phyloP scores from a whole-genome alignment of 768 basidiomycete species.

The Chlorophyllum brunneum region DNA sequence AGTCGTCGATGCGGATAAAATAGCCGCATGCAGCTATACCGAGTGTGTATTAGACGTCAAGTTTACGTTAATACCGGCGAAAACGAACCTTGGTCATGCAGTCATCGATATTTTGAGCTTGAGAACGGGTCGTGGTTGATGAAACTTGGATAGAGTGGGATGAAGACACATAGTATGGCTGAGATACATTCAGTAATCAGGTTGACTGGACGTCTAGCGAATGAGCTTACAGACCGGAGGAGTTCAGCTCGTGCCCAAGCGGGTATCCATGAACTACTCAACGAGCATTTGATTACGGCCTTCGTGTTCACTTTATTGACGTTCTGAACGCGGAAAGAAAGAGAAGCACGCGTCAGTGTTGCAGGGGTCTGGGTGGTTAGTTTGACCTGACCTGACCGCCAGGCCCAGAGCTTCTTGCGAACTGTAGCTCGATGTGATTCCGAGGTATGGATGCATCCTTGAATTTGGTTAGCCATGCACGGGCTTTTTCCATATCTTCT shows the following conservation, averaged over 20 bases:
- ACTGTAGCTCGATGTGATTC: constrained; percentile 55
- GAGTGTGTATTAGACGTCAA: not conserved
- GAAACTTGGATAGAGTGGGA: constrained; percentile 65
- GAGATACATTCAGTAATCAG: not conserved
- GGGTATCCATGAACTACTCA: constrained; percentile 67
- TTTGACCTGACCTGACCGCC: constrained; percentile 70
- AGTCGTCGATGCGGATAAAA: constrained; percentile 43
- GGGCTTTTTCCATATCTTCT: constrained; percentile 43
- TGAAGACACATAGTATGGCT: constrained; percentile 69
- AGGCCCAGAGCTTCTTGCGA: constrained; percentile 79
- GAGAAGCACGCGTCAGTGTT: not conserved
- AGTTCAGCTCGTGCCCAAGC: constrained; percentile 53
- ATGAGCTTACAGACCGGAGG: constrained; percentile 41
- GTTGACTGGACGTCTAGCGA: not conserved
- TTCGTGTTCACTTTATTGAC: constrained; percentile 92
- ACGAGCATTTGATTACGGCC: constrained; percentile 56
- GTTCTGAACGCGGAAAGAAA: constrained; percentile 47
- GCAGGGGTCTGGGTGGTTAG: not conserved
- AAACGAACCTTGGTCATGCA: constrained; percentile 58
- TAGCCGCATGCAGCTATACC: constrained; percentile 48
- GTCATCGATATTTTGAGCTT: constrained; percentile 71
- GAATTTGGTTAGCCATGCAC: constrained; percentile 53
- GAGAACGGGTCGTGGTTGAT: constrained; percentile 70
- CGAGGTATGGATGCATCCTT: constrained; percentile 41
- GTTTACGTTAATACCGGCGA: not conserved